These are phyloP conservation scores for Scedosporium apiospermum DNA, from an alignment of 2,329 filamentous ascomycete genomes.

Conservation along the genomic window DNA sequence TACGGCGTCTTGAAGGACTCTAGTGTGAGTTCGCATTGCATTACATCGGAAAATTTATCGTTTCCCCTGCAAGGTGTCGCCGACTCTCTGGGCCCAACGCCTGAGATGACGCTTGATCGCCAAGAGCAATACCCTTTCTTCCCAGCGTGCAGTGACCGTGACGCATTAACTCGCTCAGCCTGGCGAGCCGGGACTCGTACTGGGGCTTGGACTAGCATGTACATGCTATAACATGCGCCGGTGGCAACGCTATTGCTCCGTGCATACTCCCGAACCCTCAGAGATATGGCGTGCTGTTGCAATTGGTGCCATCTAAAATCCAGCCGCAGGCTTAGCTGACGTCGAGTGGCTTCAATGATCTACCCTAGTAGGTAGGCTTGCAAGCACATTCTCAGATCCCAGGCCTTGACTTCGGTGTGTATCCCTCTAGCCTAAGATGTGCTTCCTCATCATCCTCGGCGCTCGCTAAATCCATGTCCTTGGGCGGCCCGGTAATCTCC, in stretches of 20 bases:
- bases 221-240: too few species aligned
- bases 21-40: slow-evolving; percentile 42
- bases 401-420: slow-evolving; percentile 30
- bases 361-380: too few species aligned
- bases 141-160: background rate
- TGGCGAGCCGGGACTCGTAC: too few species aligned
- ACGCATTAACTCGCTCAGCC: too few species aligned
- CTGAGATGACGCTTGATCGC: slow-evolving; percentile 86
- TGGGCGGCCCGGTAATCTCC: slow-evolving; percentile 14
- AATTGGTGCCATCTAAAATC: too few species aligned
- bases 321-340: too few species aligned
- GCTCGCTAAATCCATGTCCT: slow-evolving; percentile 12
- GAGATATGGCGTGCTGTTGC: too few species aligned
- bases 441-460: slow-evolving; percentile 22
- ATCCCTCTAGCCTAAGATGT: slow-evolving; percentile 41
- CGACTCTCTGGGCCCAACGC: slow-evolving; percentile 51
- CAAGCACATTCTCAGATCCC: slow-evolving; percentile 5
- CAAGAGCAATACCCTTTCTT: slow-evolving; percentile 33
- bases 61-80: slow-evolving; percentile 75
- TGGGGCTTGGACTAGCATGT: too few species aligned
- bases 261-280: too few species aligned
- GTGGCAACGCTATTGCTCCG: too few species aligned
- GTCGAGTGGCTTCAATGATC: background rate
- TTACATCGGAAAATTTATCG: slow-evolving; percentile 51
- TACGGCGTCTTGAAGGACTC: slow-evolving; percentile 46